phyloP scores from a whole-genome alignment of 148 eudicot species.

The Gaultheria prostrata region DNA sequence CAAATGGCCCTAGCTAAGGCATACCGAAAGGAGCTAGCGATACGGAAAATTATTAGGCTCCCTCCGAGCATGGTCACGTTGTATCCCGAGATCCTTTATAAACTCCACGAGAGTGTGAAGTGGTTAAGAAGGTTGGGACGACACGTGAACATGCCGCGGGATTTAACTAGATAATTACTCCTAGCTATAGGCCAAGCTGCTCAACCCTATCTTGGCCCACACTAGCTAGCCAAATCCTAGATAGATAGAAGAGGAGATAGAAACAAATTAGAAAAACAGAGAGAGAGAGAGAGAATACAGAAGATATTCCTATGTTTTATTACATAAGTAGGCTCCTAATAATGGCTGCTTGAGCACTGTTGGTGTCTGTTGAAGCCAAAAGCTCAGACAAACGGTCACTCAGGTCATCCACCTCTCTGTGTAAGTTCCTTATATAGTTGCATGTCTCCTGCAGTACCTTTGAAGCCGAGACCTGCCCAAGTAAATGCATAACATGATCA shows the following conservation, averaged over 20 bases:
- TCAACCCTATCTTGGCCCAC: background rate
- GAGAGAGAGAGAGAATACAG: background rate
- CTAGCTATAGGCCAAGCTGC: background rate
- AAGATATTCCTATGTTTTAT: background rate
- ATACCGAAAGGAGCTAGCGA: background rate
- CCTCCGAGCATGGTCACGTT: background rate
- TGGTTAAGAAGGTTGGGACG: background rate
- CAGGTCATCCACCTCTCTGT: slow-evolving; percentile 82
- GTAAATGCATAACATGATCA: background rate
- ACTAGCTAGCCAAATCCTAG: slow-evolving; percentile 9
- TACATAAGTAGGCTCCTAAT: slow-evolving; percentile 90
- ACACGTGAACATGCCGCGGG: background rate
- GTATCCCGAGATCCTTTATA: background rate
- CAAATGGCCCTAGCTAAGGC: background rate
- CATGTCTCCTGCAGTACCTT: slow-evolving; percentile 90
- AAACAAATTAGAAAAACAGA: too few species aligned
- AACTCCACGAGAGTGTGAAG: background rate
- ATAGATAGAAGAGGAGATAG: background rate
- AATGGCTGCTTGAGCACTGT: slow-evolving; percentile 88
- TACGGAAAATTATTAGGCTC: background rate
- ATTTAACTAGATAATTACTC: background rate
- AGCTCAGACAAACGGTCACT: slow-evolving; percentile 83
- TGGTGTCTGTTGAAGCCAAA: slow-evolving; percentile 67
- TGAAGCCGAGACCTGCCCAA: slow-evolving; percentile 66
- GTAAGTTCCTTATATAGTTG: slow-evolving; percentile 80